Evolutionary conservation across 345 rosid genomes (phyloP).

Genomic region (Camelina hispida): DNA sequence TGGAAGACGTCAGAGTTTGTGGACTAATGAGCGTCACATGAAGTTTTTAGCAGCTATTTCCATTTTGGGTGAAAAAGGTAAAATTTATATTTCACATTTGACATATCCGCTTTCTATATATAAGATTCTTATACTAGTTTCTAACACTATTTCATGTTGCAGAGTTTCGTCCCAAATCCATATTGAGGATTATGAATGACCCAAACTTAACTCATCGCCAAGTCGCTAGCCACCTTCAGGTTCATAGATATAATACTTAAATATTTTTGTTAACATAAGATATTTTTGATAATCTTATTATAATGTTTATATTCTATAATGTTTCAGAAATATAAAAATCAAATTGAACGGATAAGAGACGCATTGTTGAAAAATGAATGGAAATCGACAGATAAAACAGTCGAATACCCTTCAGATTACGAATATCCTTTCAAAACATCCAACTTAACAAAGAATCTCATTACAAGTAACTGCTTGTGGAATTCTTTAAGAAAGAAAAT

Average conservation of each 20-base stretch:
- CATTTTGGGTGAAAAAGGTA: conserved; percentile 50
- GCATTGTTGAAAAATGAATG: neutral
- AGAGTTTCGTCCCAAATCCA: conserved; percentile 56
- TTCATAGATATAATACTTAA: conserved; percentile 11
- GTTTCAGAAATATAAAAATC: conserved; percentile 56
- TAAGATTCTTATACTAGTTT: neutral
- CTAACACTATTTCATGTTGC: neutral
- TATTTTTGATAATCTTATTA: neutral
- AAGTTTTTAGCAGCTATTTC: conserved; percentile 51
- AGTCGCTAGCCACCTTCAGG: conserved; percentile 72
- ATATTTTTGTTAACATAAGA: neutral
- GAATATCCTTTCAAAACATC: conserved; percentile 28
- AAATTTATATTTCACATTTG: neutral
- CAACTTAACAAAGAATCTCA: conserved; percentile 4
- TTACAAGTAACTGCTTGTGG: conserved; percentile 10
- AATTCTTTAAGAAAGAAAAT: neutral
- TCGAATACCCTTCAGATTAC: conserved; percentile 1
- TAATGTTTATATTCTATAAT: neutral
- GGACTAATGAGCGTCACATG: conserved; percentile 51
- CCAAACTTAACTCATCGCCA: conserved; percentile 54
- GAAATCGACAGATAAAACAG: conserved; percentile 2
- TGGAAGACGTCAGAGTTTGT: conserved; percentile 27
- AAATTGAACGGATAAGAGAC: conserved; percentile 30
- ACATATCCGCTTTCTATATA: neutral
- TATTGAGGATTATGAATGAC: conserved; percentile 51